Base-by-base conservation (phyloP, 129 eudicot genomes). In the Dittrichia graveolens region DNA sequence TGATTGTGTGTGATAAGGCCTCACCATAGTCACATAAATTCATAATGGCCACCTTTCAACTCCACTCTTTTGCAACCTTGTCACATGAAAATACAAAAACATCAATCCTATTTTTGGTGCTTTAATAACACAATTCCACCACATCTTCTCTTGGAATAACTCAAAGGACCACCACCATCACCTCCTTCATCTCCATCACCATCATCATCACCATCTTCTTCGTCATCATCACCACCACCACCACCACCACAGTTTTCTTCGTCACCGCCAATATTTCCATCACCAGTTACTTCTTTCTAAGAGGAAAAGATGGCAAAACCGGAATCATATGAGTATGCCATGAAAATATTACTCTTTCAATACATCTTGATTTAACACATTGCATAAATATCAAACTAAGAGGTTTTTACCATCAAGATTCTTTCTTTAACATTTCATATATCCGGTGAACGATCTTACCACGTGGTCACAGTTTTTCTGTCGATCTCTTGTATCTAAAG, bases 81-180 rank as follows among this genome's bases (percentile, higher is more conserved):
- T 62, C 82, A 78, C 77, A 71, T 62, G 67, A 43, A 64, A 62
- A 71, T 78, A 71, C 82, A 78, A 71, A 77, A 78, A 62, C 74
- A 71, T 71, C 77, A 78, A 55, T 78, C 19, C 68, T 69, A 53
- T 43, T 10, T 70, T 34, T 52, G 44, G 52, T 71, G 65, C 44
- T 62, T 39, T 69, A 8, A 43, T 54, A 53, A 7, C 67, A 39
- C 76, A 77, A 59, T 49, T 62, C 34, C 65, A 69, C 71, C 35
- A 62, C 61, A 52, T 62, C 58, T 70, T 78, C 47, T 19, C 65
- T 61, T 78, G 77, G 66, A 71, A 78, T 61, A 78, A 43, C 61
- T 55, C 49, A 16, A 44, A 78, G 82, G 77, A 63, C 77, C 72
- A 71, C 72, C 77, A 35, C 15, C 81, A 47, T 40, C 46, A 4